phyloP scores from a whole-genome alignment of 352 stramenopile genomes.

The Pythium apleroticum region DNA sequence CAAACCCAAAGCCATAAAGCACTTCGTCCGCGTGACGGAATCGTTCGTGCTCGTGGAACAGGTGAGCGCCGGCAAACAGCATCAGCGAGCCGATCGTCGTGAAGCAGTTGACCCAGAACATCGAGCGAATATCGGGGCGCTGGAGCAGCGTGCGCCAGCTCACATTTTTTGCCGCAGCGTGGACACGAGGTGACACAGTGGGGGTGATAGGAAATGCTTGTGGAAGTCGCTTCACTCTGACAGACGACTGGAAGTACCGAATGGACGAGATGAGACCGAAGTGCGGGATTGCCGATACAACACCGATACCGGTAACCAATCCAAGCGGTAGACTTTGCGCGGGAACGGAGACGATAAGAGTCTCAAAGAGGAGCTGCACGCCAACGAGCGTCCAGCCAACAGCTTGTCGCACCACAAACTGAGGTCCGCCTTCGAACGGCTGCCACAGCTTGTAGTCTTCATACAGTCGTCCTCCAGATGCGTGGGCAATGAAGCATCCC shows the following conservation, averaged over 20 bases:
- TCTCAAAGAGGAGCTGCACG: conserved; percentile 53
- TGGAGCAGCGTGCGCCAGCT: conserved; percentile 28
- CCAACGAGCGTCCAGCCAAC: conserved; percentile 55
- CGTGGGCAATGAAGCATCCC: conserved; percentile 34
- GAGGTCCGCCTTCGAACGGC: conserved; percentile 47
- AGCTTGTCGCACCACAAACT: conserved; percentile 49
- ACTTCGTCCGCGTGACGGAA: conserved; percentile 41
- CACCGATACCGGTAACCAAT: conserved; percentile 33
- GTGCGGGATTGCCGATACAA: conserved; percentile 39
- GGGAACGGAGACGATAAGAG: conserved; percentile 36
- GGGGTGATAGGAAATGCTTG: conserved; percentile 13
- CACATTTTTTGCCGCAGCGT: conserved; percentile 12
- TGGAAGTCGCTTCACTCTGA: background rate
- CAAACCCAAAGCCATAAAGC: conserved; percentile 47
- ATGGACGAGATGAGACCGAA: conserved; percentile 41
- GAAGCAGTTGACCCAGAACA: conserved; percentile 31
- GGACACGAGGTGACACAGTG: conserved; percentile 17
- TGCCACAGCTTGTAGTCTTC: conserved; percentile 39
- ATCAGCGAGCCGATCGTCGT: conserved; percentile 30
- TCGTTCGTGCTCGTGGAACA: conserved; percentile 23
- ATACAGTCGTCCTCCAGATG: conserved; percentile 31
- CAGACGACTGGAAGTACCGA: conserved; percentile 26
- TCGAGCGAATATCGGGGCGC: conserved; percentile 30
- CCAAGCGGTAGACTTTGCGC: conserved; percentile 28
- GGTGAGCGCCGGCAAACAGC: conserved; percentile 39